phyloP scores from a whole-genome alignment of 1,139 yeast genomes.

The Geotrichum macrosporum region DNA sequence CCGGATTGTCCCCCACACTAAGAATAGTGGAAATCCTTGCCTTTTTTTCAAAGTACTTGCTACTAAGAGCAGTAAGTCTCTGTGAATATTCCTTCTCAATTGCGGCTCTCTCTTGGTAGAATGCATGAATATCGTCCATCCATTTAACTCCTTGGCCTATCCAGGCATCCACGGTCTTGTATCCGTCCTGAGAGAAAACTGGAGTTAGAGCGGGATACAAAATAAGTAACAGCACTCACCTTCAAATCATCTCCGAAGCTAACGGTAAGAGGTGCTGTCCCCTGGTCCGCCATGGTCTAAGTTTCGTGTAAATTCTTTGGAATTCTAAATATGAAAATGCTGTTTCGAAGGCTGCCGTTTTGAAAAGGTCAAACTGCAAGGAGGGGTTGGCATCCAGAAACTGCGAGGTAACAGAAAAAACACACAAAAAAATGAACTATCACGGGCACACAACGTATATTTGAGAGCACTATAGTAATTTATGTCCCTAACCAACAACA shows the following conservation, averaged over 20 bases:
- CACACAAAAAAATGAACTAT: background rate
- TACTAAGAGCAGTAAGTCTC: conserved; percentile 59
- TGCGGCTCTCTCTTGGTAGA: conserved; percentile 75
- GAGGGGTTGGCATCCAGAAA: too few species aligned
- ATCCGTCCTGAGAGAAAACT: conserved; percentile 78
- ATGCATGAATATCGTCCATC: conserved; percentile 72
- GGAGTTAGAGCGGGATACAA: too few species aligned
- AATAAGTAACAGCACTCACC: too few species aligned
- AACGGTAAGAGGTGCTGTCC: conserved; percentile 25
- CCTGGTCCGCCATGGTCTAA: conserved; percentile 15
- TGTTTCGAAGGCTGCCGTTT: background rate
- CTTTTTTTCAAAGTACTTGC: conserved; percentile 71
- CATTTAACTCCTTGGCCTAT: conserved; percentile 64
- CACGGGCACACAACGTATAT: background rate
- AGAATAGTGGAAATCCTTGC: conserved; percentile 62
- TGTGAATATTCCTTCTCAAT: conserved; percentile 80
- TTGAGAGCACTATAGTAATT: background rate
- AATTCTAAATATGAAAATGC: too few species aligned
- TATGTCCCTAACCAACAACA: background rate
- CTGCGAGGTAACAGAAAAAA: too few species aligned
- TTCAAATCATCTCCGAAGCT: conserved; percentile 41
- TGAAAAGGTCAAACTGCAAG: background rate
- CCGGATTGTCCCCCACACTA: conserved; percentile 89
- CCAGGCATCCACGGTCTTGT: conserved; percentile 70
- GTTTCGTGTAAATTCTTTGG: background rate